phyloP scores from a whole-genome alignment of 2,329 filamentous ascomycete genomes.

The Colletotrichum noveboracense region DNA sequence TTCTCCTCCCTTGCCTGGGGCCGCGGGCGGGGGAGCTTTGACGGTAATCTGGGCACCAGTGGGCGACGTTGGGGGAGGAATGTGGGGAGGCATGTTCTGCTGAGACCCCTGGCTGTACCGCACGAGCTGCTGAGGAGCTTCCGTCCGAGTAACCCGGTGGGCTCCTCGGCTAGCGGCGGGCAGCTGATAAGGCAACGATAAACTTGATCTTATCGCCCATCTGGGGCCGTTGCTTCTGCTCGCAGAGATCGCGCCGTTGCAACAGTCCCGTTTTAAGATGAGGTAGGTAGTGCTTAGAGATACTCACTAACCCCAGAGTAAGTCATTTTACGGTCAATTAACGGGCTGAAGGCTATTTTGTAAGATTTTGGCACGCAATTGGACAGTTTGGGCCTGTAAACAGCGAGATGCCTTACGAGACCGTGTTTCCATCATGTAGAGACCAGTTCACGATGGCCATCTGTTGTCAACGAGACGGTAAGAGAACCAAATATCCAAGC shows the following conservation, averaged over 20 bases:
- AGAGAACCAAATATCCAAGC: not conserved
- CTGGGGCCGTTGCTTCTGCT: not conserved
- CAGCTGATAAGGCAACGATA: not conserved
- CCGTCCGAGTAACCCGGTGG: not conserved
- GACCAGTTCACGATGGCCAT: not conserved
- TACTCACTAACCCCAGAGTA: not conserved
- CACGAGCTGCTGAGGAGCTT: not conserved
- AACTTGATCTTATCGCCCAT: conserved; percentile 1
- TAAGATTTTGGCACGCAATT: not conserved
- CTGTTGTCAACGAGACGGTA: not conserved
- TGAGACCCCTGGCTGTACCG: not conserved
- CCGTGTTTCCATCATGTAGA: not conserved
- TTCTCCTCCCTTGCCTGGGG: conserved; percentile 6
- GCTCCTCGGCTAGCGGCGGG: conserved; percentile 15
- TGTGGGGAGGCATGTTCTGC: conserved; percentile 13
- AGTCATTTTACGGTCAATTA: not conserved
- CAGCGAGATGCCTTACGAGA: not conserved
- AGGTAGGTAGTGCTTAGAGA: not conserved
- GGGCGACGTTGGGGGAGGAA: not conserved
- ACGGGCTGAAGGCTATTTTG: not conserved
- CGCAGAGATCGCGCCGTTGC: not conserved
- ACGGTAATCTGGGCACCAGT: not conserved
- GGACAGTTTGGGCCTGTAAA: not conserved
- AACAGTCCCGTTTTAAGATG: not conserved
- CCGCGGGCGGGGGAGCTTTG: conserved; percentile 17